Evolutionary conservation across 2,329 filamentous ascomycete genomes (phyloP), one percentile per base, ranked within the genome.

Genomic region (Chaetomium globosum): DNA sequence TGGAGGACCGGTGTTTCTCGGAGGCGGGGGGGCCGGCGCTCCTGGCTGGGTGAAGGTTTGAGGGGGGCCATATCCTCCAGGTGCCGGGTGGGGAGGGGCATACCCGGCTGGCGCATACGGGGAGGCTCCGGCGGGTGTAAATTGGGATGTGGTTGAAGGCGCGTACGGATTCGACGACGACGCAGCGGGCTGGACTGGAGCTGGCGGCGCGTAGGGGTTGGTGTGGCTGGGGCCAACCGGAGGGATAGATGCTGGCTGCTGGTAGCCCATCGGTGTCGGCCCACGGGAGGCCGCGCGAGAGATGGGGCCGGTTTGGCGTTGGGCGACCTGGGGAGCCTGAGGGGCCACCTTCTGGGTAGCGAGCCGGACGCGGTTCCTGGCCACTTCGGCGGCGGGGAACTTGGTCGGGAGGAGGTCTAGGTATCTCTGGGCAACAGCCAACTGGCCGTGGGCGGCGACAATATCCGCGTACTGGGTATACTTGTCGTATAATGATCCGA

Each of bases 381-480:
- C 92, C 70, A 95, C 85, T 71, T 97, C 92, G 43, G 94, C 95
- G 64, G 91, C 91, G 48, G 92, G 89, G 75, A 96, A 97, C 69
- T 88, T 87, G 49, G 84, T 80, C 19, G 95, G 95, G 54, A 99
- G 83, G 61, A 99, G 86, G 74, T 93, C 87, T 49, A 99, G 86
- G 74, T 99, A 99, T 76, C 91, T 93, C 78, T 97, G 90, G 5
- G 95, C 96, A 71, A 93, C 87, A 36, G 87, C 83, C 61, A 99
- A 81, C 72, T 96, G 91, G 13, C 96, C 95, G 74, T 97, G 92
- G 7, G 92, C 88, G 55, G 95, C 93, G 64, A 96, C 87, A 70
- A 99, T 93, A 75, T 99, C 94, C 16, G 95, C 94, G 76, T 98
- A 99, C 79, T 99, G 95, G 31, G 91, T 89, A 75, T 99, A 99